Conservation (phyloP, 2,329 filamentous ascomycete genomes). For the Pyrenophora teres region DNA sequence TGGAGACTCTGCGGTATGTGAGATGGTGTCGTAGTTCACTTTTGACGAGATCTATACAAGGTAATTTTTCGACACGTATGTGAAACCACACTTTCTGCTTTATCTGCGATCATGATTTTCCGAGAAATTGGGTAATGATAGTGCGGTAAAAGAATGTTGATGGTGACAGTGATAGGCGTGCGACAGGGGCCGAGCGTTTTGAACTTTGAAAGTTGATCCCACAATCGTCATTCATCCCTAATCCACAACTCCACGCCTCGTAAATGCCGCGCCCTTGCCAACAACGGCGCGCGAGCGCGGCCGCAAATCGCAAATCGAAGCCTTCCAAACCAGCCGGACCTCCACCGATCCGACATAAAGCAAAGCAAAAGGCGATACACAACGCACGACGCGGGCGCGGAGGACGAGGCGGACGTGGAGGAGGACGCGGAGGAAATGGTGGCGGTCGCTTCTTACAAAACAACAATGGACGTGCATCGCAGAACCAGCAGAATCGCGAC, state of each 20-base stretch:
- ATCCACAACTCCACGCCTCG: not conserved
- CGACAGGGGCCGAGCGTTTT: slow-evolving; percentile 9
- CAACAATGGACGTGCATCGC: not conserved
- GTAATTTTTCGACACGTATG: too few species aligned
- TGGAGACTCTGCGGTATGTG: too few species aligned
- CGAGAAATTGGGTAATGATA: too few species aligned
- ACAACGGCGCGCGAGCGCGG: slow-evolving; percentile 30
- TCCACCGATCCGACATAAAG: slow-evolving; percentile 24
- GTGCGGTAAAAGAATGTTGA: too few species aligned
- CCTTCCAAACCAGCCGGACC: slow-evolving; percentile 18
- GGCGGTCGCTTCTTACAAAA: slow-evolving; percentile 11
- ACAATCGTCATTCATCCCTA: slow-evolving; percentile 3
- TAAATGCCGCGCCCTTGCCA: slow-evolving; percentile 35
- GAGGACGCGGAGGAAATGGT: slow-evolving; percentile 3
- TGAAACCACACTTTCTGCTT: too few species aligned
- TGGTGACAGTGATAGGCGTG: not conserved
- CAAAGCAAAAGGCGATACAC: slow-evolving; percentile 26
- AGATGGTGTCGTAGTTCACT: too few species aligned
- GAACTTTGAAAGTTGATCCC: slow-evolving; percentile 10
- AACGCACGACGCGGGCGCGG: slow-evolving; percentile 17
- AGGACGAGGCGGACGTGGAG: slow-evolving; percentile 1
- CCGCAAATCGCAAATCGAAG: slow-evolving; percentile 23
- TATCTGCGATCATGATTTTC: too few species aligned
- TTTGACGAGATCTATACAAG: too few species aligned
- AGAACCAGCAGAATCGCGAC: slow-evolving; percentile 3